Evolutionary conservation across 176 grass and related monocot species (phyloP), one percentile per base, ranked within the genome.

Genomic region (Carex myosuroides): DNA sequence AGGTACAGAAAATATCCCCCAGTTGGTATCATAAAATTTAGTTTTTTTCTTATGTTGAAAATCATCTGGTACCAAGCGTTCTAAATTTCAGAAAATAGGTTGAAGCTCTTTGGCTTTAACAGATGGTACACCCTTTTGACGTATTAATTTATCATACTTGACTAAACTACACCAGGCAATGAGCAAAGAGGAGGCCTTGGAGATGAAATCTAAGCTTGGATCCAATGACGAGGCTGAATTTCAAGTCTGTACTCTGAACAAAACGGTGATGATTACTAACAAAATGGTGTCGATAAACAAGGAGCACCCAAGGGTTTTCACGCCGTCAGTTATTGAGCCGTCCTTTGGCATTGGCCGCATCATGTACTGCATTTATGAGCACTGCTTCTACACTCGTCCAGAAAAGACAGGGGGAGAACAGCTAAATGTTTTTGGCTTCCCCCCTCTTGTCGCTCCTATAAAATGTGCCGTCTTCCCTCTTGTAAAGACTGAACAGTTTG

Each of bases 391-490:
- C 29, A 29, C 29, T 29, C 29, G 29, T 29, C 29, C 29, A 29
- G 29, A 29, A 29, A 29, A 29, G 29, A 50, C 84, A 10, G 90
- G 94, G 39, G 90, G 94, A 54, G 95, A 94, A 17, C 90, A 94
- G 61, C 67, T 97, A 57, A 97, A 97, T 35, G 92, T 94, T 13
- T 97, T 97, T 65, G 35, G 92, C 39, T 97, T 97, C 0, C 89
- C 90, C 57, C 89, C 94, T 12, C 78, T 94, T 32, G 92, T 97
- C 84, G 94, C 92, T 87, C 92, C 94, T 22, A 94, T 91, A 48
- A 97, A 97, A 68, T 97, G 94, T 79, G 92, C 92, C 1, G 92
- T 97, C 55, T 94, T 94, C 85, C 90, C 92, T 18, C 64, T 97
- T 20, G 89, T 94, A 14, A 98, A 98, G 85, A 83, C 86, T 16